Conservation (phyloP, 1,284 basidiomycete species). For the Apiotrichum siamense region DNA sequence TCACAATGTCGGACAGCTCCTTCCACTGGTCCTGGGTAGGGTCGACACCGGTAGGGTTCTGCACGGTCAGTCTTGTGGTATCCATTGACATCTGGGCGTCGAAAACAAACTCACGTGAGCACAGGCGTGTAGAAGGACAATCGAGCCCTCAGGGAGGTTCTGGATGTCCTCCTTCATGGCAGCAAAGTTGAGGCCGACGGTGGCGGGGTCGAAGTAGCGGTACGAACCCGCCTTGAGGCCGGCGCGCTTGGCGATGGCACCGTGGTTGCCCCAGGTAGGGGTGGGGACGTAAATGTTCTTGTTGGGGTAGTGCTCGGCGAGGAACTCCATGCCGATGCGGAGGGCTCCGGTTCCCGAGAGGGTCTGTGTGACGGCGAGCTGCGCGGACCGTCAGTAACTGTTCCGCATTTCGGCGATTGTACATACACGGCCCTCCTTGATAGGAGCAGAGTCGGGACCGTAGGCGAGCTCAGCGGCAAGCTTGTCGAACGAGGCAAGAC, state of each 20-base stretch:
- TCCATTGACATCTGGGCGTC: slow-evolving; percentile 36
- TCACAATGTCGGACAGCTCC: slow-evolving; percentile 79
- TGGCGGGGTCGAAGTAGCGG: slow-evolving; percentile 85
- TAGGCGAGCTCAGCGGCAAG: slow-evolving; percentile 89
- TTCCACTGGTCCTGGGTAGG: slow-evolving; percentile 91
- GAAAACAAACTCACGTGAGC: slow-evolving; percentile 2
- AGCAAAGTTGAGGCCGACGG: slow-evolving; percentile 87
- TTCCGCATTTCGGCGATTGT: not conserved
- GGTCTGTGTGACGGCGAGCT: slow-evolving; percentile 90
- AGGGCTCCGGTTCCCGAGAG: slow-evolving; percentile 98
- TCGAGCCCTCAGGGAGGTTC: slow-evolving; percentile 51
- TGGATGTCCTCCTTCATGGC: slow-evolving; percentile 82
- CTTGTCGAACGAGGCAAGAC: slow-evolving; percentile 79
- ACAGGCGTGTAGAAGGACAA: slow-evolving; percentile 27
- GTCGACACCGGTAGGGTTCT: slow-evolving; percentile 98
- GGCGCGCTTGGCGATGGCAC: slow-evolving; percentile 74
- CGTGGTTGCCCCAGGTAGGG: slow-evolving; percentile 98
- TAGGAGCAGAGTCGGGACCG: slow-evolving; percentile 68
- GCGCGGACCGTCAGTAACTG: slow-evolving; percentile 5
- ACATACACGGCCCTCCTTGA: slow-evolving; percentile 70
- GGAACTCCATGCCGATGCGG: slow-evolving; percentile 90
- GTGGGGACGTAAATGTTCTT: slow-evolving; percentile 90
- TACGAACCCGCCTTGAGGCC: slow-evolving; percentile 79
- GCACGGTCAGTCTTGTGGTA: slow-evolving; percentile 25
- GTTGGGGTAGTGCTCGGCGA: slow-evolving; percentile 77